phyloP scores from a whole-genome alignment of 2,329 filamentous ascomycete species.

The Fonsecaea erecta region DNA sequence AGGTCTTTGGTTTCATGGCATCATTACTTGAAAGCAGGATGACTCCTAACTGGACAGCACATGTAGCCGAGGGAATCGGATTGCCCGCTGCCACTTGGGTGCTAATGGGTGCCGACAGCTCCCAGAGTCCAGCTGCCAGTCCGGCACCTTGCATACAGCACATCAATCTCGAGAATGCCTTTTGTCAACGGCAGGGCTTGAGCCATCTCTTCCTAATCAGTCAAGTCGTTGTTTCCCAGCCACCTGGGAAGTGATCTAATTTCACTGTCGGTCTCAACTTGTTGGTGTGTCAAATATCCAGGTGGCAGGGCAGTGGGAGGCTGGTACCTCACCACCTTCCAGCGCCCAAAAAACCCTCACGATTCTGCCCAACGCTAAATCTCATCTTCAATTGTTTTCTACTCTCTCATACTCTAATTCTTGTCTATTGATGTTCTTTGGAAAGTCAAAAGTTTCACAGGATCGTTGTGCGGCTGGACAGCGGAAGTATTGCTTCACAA shows the following conservation, averaged over 20 bases:
- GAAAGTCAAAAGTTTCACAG: background rate
- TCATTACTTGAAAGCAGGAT: background rate
- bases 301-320: conserved; percentile 23
- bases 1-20: background rate
- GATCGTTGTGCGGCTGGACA: background rate
- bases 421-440: conserved; percentile 9
- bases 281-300: conserved; percentile 9
- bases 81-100: background rate
- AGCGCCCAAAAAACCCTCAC: conserved; percentile 19
- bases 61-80: background rate
- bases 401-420: conserved; percentile 2
- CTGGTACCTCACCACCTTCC: conserved; percentile 20
- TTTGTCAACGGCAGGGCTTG: background rate
- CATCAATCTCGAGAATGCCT: background rate
- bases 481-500: background rate
- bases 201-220: background rate
- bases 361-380: conserved; percentile 18
- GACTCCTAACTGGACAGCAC: background rate
- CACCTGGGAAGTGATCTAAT: conserved; percentile 7
- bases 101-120: background rate
- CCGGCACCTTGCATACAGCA: background rate
- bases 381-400: conserved; percentile 14
- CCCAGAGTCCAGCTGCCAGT: background rate
- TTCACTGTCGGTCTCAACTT: conserved; percentile 17
- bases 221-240: conserved; percentile 18